A percentile compares a stretch with the other conserved stretches of the same genome.
Conservation (phyloP, 2,329 filamentous ascomycete genomes). For the Aureobasidium namibiae region DNA sequence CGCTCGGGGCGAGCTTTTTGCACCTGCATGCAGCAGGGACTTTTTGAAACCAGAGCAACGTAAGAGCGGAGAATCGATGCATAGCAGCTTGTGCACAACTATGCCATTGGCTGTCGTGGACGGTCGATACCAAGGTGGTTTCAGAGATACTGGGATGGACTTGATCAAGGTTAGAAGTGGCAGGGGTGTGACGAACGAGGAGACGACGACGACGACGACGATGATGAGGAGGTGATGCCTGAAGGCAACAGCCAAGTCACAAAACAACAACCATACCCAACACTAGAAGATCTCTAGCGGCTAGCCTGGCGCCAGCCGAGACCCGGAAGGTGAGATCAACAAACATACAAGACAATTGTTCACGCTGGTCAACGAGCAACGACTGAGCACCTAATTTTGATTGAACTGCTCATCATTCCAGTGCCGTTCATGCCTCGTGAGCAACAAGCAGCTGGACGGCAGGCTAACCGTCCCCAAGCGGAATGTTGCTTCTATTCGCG, state of each 20-base stretch:
- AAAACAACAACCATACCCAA: not conserved
- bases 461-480: conserved; percentile 10
- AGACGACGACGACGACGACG: not conserved
- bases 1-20: conserved; percentile 10
- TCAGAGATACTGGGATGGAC: not conserved
- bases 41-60: conserved; percentile 12
- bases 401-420: conserved; percentile 12
- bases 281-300: conserved; percentile 1
- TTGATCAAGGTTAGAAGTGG: not conserved
- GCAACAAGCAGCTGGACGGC: conserved; percentile 3
- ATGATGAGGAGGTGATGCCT: not conserved
- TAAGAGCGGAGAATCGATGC: conserved; percentile 8
- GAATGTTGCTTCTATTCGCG: conserved; percentile 12
- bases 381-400: conserved; percentile 10
- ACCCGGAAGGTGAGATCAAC: conserved; percentile 7
- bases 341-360: conserved; percentile 12
- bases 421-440: conserved; percentile 11
- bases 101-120: conserved; percentile 2
- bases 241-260: conserved; percentile 1
- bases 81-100: conserved; percentile 5
- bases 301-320: not conserved
- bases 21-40: conserved; percentile 7
- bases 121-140: not conserved
- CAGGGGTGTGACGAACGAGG: not conserved
- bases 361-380: not conserved